Evolutionary conservation across 2,329 filamentous ascomycete genomes (phyloP).

Genomic region (Claviceps paspali): DNA sequence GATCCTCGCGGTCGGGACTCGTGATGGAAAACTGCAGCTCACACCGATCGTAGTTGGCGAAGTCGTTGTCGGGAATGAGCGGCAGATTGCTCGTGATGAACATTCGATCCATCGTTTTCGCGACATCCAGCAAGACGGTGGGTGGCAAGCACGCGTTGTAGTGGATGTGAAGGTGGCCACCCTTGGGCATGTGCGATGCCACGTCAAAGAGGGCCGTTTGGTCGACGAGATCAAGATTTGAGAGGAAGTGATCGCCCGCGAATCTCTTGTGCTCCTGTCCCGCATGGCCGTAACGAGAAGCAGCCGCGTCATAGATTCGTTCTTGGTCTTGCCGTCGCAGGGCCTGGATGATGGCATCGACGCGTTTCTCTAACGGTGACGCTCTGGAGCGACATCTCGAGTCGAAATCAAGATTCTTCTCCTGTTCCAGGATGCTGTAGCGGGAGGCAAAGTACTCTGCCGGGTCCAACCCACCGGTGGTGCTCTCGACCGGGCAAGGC

Average conservation of each 20-base stretch:
- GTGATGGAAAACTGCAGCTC: conserved; percentile 49
- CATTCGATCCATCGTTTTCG: conserved; percentile 45
- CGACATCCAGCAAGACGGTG: conserved; percentile 38
- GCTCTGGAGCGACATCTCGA: conserved; percentile 18
- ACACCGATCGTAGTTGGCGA: conserved; percentile 31
- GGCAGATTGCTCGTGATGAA: conserved; percentile 47
- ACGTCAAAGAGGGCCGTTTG: conserved; percentile 42
- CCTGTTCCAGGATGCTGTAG: conserved; percentile 8
- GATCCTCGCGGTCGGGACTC: conserved; percentile 18
- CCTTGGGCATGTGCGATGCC: conserved; percentile 50
- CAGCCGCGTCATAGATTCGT: conserved; percentile 20
- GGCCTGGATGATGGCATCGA: conserved; percentile 23
- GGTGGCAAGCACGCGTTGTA: conserved; percentile 62
- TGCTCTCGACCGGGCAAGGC: background rate
- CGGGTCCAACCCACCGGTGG: background rate
- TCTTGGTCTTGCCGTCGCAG: conserved; percentile 22
- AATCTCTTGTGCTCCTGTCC: conserved; percentile 31
- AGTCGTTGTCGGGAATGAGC: conserved; percentile 25
- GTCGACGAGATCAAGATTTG: conserved; percentile 37
- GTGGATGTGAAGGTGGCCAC: conserved; percentile 58
- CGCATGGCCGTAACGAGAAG: conserved; percentile 19
- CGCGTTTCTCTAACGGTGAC: conserved; percentile 19
- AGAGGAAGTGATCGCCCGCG: conserved; percentile 42
- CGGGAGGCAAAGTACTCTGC: conserved; percentile 1
- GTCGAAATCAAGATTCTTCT: conserved; percentile 26